Base-by-base conservation (phyloP, 345 rosid genomes). In the Acer negundo region DNA sequence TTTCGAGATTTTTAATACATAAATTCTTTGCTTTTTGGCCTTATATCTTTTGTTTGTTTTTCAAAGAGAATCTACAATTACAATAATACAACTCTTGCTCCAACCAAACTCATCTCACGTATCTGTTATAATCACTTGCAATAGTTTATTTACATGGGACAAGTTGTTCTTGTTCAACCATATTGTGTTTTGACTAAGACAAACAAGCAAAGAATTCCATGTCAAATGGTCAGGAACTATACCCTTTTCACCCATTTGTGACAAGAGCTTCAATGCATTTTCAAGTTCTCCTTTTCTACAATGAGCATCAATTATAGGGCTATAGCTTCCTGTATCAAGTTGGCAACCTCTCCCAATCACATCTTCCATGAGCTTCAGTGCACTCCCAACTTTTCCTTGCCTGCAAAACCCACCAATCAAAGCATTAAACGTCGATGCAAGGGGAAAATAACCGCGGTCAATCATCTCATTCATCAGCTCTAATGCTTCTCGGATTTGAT, bases 381-480 rank as follows among this genome's bases (percentile, higher is more conserved):
- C 49, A 46, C 49, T 46, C 15, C 49, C 49, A 46, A 46, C 49
- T 46, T 46, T 46, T 64, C 86, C 98, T 70, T 86, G 88, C 82
- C 62, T 78, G 80, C 92, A 95, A 46, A 95, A 87, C 72, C 83
- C 90, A 3, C 59, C 24, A 56, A 93, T 82, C 71, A 94, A 67
- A 75, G 82, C 86, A 78, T 89, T 91, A 75, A 88, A 82, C 28
- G 94, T 87, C 1, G 87, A 86, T 13, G 90, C 80, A 16, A 79
- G 73, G 0, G 95, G 95, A 70, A 84, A 67, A 83, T 85, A 88
- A 62, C 84, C 85, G 46, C 8, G 66, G 12, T 62, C 76, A 35
- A 84, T 77, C 97, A 91, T 89, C 75, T 86, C 86, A 62, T 90
- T 89, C 81, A 91, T 82, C 53, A 90, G 79, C 80, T 88, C 87